Percentiles rank a stretch among this genome's conserved stretches.
Evolutionary conservation across 2,329 filamentous ascomycete genomes (phyloP).

Genomic region (Cytospora mali): DNA sequence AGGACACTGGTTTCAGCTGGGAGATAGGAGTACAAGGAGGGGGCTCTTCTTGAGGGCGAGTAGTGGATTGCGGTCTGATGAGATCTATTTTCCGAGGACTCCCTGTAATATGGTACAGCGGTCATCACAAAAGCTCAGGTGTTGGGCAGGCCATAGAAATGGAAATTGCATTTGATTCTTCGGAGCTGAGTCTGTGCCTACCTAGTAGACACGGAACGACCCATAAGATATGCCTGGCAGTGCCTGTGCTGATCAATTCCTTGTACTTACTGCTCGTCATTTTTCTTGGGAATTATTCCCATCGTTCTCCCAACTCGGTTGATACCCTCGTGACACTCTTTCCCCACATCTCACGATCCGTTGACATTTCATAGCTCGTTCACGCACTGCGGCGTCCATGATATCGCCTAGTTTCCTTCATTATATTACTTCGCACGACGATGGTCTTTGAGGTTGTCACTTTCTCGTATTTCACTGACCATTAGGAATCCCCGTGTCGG

Average conservation of each 20-base stretch:
- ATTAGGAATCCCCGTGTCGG: no score
- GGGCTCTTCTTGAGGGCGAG: constrained; percentile 75
- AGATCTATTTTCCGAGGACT: constrained; percentile 2
- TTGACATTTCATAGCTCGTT: no score
- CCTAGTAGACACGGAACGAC: neutral
- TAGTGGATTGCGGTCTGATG: constrained; percentile 40
- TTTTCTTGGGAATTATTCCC: no score
- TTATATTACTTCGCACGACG: no score
- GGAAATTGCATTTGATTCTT: neutral
- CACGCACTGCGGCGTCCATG: no score
- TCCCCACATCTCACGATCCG: no score
- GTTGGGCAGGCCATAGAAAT: constrained; percentile 15
- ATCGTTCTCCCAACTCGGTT: no score
- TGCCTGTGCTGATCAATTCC: neutral
- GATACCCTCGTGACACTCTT: no score
- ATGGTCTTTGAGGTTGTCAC: no score
- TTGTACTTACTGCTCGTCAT: no score
- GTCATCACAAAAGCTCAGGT: constrained; percentile 9
- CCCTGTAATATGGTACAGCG: neutral
- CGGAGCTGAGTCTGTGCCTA: neutral
- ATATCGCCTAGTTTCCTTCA: no score
- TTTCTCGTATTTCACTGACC: no score
- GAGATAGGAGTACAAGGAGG: constrained; percentile 60
- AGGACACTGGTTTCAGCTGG: constrained; percentile 46
- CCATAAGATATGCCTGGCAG: neutral